These are phyloP conservation scores for Citropsis articulata DNA, from an alignment of 345 rosid genomes.

Conservation along the genomic window DNA sequence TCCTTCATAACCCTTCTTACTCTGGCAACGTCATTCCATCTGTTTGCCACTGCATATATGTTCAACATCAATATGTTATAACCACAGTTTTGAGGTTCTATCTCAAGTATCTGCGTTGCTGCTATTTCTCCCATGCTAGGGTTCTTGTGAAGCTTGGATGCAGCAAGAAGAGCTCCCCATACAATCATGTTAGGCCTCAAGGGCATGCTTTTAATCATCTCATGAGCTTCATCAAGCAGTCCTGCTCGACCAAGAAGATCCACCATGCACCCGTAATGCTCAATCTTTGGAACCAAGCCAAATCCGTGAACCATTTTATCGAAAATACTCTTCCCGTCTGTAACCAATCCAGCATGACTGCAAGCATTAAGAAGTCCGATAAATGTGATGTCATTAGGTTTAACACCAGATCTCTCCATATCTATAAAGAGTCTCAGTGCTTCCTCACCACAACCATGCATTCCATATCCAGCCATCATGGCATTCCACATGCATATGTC, in stretches of 20 bases:
- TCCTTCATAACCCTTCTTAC: constrained; percentile 32
- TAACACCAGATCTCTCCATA: constrained; percentile 35
- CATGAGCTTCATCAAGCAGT: constrained; percentile 40
- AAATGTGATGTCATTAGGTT: constrained; percentile 43
- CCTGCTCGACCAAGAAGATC: constrained; percentile 61
- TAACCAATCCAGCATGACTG: constrained; percentile 52
- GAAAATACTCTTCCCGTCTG: constrained; percentile 38
- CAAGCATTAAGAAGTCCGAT: constrained; percentile 48
- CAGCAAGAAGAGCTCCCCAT: constrained; percentile 50
- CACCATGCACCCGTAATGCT: constrained; percentile 63
- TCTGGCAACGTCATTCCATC: constrained; percentile 44
- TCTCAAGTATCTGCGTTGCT: constrained; percentile 24
- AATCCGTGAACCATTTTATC: constrained; percentile 28
- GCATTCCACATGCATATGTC: constrained; percentile 49
- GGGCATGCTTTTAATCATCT: constrained; percentile 40
- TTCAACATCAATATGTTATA: constrained; percentile 39
- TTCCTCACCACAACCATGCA: constrained; percentile 42
- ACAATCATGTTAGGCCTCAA: constrained; percentile 35
- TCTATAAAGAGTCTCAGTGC: constrained; percentile 36
- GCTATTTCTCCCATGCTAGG: constrained; percentile 29
- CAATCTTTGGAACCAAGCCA: constrained; percentile 39
- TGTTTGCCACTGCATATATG: constrained; percentile 32
- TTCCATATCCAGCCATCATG: constrained; percentile 43
- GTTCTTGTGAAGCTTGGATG: constrained; percentile 39
- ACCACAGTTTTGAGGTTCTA: constrained; percentile 33